phyloP scores from a whole-genome alignment of 1,284 basidiomycete species.

The Tylopilus sp. region DNA sequence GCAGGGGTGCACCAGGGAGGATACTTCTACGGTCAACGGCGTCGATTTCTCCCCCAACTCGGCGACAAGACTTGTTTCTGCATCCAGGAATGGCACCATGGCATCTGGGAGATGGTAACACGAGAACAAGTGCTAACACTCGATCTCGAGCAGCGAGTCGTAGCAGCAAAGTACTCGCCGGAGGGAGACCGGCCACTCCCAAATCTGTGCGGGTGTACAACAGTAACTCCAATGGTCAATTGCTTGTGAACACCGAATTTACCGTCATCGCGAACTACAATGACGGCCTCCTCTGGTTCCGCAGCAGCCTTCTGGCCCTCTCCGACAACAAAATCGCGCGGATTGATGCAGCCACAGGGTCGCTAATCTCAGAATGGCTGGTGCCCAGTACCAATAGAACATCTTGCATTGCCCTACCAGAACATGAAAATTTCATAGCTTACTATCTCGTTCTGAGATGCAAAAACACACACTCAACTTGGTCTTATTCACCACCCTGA shows the following conservation, averaged over 20 bases:
- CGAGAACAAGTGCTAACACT: not conserved
- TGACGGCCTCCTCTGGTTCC: not conserved
- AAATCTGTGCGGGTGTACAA: not conserved
- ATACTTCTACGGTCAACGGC: not conserved
- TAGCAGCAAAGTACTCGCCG: not conserved
- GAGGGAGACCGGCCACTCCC: not conserved
- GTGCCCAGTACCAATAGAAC: too few relatives aligned
- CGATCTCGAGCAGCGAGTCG: not conserved
- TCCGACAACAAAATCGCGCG: not conserved
- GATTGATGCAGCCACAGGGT: not conserved
- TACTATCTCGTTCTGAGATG: too few relatives aligned
- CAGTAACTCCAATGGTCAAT: not conserved
- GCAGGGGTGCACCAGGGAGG: too few relatives aligned
- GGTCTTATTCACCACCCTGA: too few relatives aligned
- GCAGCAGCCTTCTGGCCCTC: not conserved
- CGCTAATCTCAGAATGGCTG: not conserved
- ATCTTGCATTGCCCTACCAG: too few relatives aligned
- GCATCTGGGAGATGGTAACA: not conserved
- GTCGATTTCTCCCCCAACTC: not conserved
- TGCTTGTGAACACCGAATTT: not conserved
- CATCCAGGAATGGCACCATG: not conserved
- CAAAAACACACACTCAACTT: too few relatives aligned
- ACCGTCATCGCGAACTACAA: not conserved
- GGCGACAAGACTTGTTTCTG: not conserved
- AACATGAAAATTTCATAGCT: not conserved